These are phyloP conservation scores for Flaveria trinervia DNA, from an alignment of 129 eudicot genomes.

Conservation along the genomic window DNA sequence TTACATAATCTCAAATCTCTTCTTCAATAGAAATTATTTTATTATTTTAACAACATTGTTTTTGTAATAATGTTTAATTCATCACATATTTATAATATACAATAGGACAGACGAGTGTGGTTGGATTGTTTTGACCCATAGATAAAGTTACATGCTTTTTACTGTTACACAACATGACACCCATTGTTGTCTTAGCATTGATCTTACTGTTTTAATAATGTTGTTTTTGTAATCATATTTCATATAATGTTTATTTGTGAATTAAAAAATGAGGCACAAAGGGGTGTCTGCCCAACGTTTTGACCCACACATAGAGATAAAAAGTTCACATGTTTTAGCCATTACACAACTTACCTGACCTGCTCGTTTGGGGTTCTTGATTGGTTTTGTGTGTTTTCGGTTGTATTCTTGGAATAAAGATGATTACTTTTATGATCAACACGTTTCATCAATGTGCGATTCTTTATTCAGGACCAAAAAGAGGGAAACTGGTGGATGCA, in stretches of 20 bases:
- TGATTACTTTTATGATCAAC: conserved; percentile 11
- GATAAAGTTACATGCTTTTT: not conserved
- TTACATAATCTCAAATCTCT: not conserved
- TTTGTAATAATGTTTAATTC: not conserved
- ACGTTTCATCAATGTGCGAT: conserved; percentile 11
- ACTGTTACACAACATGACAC: conserved; percentile 1
- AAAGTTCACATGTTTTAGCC: not conserved
- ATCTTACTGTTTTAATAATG: not conserved
- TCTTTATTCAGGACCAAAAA: conserved; percentile 64
- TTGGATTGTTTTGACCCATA: not conserved
- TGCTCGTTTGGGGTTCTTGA: not conserved
- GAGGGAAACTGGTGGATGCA: conserved; percentile 99
- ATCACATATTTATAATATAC: not conserved
- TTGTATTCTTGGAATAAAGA: conserved; percentile 5
- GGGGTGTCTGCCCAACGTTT: not conserved
- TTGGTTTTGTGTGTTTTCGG: not conserved
- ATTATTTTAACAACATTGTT: not conserved
- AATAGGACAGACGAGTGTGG: not conserved
- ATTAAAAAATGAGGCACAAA: not conserved
- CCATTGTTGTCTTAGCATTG: not conserved
- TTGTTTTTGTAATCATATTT: conserved; percentile 5
- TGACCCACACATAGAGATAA: not conserved
- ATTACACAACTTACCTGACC: not conserved
- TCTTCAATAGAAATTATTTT: not conserved
- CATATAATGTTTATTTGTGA: not conserved